Conservation (phyloP, 768 basidiomycete genomes). For the Auriculariales sp. region DNA sequence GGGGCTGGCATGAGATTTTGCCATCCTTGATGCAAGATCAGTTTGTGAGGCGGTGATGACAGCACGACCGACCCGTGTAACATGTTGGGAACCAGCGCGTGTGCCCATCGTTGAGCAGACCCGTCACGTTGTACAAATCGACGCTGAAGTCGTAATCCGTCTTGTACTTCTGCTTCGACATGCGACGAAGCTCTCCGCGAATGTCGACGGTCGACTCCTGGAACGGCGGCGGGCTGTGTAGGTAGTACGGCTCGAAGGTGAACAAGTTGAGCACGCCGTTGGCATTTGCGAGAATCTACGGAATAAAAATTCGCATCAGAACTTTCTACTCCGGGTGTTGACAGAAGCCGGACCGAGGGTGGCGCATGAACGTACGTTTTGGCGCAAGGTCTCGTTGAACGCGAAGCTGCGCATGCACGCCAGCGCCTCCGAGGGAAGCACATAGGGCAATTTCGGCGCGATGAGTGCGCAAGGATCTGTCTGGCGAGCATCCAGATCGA, state of each 20-base stretch:
- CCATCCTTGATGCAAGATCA: too few species aligned
- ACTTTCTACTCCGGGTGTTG: not conserved
- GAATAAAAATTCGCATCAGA: too few species aligned
- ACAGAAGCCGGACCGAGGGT: not conserved
- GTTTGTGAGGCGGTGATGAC: too few species aligned
- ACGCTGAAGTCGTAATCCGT: constrained; percentile 54
- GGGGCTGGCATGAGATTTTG: constrained; percentile 46
- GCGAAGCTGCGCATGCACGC: constrained; percentile 45
- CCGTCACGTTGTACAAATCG: constrained; percentile 39
- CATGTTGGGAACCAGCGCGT: constrained; percentile 27
- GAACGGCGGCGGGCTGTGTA: constrained; percentile 36
- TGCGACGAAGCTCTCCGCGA: constrained; percentile 29
- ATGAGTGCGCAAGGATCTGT: constrained; percentile 9
- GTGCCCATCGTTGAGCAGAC: constrained; percentile 48
- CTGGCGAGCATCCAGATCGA: constrained; percentile 24
- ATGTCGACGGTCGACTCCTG: constrained; percentile 41
- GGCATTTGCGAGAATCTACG: constrained; percentile 16
- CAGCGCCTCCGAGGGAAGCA: constrained; percentile 36
- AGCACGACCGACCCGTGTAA: not conserved
- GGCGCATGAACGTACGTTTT: constrained; percentile 22
- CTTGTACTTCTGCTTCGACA: constrained; percentile 35
- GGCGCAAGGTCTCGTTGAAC: constrained; percentile 40
- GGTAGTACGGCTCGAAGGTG: constrained; percentile 38
- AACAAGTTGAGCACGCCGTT: constrained; percentile 31
- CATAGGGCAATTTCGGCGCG: constrained; percentile 17